Evolutionary conservation across 2,329 filamentous ascomycete species (phyloP), one percentile per base, ranked within the genome.

Genomic region (Metarhizium anisopliae): DNA sequence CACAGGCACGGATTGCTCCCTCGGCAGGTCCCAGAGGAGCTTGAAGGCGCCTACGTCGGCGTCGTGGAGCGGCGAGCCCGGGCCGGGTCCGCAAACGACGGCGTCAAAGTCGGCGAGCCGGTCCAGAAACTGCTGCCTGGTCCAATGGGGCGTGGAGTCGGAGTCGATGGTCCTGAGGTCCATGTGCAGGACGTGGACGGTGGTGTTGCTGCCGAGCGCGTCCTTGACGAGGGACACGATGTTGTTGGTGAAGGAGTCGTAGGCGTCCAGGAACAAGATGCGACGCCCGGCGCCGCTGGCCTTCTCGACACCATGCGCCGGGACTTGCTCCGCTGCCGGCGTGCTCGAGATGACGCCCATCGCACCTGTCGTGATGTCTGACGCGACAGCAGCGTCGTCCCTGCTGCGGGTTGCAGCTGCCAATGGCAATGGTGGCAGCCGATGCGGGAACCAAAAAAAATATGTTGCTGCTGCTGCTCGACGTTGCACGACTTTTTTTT

Each of bases 161-260:
- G 95, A 91, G 59, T 82, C 83, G 57, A 95, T 77, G 47, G 88
- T 67, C 50, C 64, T 63, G 35, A 72, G 60, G 57, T 72, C 69
- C 58, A 73, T 72, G 56, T 67, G 67, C 54, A 72, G 60, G 45
- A 73, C 67, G 47, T 70, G 61, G 14, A 68, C 81, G 50, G 81
- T 81, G 38, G 95, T 86, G 16, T 85, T 76, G 20, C 82, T 87
- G 57, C 79, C 73, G 8, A 95, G 78, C 3, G 83, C 78, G 4
- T 86, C 83, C 62, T 87, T 81, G 50, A 97, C 78, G 38, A 96
- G 81, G 6, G 89, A 85, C 54, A 95, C 84, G 64, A 97, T 94
- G 73, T 96, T 97, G 73, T 95, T 92, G 55, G 91, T 90, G 72
- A 96, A 99, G 47, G 92, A 96, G 74, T 99, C 94, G 72, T 95